Percentiles rank a stretch among this genome's conserved stretches.
Conservation (phyloP, 2,329 filamentous ascomycete species). For the Beauveria medogensis region DNA sequence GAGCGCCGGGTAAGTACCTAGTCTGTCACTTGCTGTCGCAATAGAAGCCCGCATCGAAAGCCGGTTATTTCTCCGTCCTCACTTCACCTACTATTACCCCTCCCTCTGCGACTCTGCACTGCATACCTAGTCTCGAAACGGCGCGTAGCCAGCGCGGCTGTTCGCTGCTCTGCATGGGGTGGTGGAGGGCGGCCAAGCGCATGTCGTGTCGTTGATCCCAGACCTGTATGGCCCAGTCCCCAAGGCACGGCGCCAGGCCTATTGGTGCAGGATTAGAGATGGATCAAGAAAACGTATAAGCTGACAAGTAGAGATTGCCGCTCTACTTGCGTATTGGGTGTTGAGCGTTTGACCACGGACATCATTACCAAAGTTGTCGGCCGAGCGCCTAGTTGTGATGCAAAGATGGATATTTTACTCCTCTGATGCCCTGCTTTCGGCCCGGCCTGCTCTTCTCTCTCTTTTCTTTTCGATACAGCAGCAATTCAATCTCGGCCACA, state of each 20-base stretch:
- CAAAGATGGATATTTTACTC: background rate
- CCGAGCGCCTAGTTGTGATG: background rate
- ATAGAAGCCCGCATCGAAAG: background rate
- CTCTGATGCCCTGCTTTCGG: background rate
- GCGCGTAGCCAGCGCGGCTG: background rate
- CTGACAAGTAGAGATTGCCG: background rate
- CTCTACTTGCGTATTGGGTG: background rate
- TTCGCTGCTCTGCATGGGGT: background rate
- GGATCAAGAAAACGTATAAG: background rate
- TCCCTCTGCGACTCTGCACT: background rate
- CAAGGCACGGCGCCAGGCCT: background rate
- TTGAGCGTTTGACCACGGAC: background rate
- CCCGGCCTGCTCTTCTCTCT: too few species aligned
- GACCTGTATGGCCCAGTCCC: background rate
- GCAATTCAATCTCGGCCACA: too few species aligned
- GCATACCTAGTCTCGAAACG: background rate
- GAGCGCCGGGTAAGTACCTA: too few species aligned
- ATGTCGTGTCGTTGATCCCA: background rate
- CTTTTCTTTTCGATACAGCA: background rate
- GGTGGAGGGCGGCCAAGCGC: background rate
- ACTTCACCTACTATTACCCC: background rate
- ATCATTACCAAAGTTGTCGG: background rate
- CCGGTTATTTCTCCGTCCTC: too few species aligned
- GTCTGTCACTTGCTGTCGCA: background rate
- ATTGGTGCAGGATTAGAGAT: background rate